A percentile compares a stretch with the other conserved stretches of the same genome.
phyloP scores from a whole-genome alignment of 2,329 filamentous ascomycete genomes.

The Aspergillus piperis region DNA sequence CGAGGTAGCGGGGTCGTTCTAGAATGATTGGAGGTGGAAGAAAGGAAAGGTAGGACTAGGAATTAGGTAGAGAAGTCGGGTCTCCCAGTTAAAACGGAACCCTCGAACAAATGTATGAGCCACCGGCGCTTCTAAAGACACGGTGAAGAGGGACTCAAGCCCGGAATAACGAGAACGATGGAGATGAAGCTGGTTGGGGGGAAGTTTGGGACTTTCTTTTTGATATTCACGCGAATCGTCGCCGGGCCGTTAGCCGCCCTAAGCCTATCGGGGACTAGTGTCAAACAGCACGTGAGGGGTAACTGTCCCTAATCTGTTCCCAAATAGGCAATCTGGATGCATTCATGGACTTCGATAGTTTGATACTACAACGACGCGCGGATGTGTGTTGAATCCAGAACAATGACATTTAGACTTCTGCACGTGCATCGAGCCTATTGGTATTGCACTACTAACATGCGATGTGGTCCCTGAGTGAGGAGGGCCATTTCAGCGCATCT shows the following conservation, averaged over 20 bases:
- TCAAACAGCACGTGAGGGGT: constrained; percentile 22
- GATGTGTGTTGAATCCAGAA: too few relatives aligned
- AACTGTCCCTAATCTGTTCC: constrained; percentile 2
- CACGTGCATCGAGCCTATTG: too few relatives aligned
- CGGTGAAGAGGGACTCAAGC: constrained; percentile 16
- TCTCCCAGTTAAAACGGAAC: neutral
- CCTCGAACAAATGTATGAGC: neutral
- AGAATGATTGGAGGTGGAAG: constrained; percentile 18
- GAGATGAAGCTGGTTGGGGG: neutral
- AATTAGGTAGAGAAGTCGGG: neutral
- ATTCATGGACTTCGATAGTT: too few relatives aligned
- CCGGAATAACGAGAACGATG: constrained; percentile 11
- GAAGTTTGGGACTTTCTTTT: constrained; percentile 19
- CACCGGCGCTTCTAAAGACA: constrained; percentile 14
- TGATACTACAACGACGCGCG: neutral
- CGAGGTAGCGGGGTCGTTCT: constrained; percentile 22
- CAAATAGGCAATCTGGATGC: too few relatives aligned
- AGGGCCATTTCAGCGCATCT: too few relatives aligned
- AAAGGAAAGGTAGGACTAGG: constrained; percentile 8
- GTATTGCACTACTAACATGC: too few relatives aligned
- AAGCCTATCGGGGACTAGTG: constrained; percentile 20
- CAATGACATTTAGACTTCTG: too few relatives aligned
- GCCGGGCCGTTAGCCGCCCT: constrained; percentile 21
- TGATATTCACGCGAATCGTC: constrained; percentile 23
- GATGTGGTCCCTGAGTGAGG: neutral